These are phyloP conservation scores for Ceratocystis papillata DNA, from an alignment of 2,329 filamentous ascomycete genomes.

Conservation along the genomic window DNA sequence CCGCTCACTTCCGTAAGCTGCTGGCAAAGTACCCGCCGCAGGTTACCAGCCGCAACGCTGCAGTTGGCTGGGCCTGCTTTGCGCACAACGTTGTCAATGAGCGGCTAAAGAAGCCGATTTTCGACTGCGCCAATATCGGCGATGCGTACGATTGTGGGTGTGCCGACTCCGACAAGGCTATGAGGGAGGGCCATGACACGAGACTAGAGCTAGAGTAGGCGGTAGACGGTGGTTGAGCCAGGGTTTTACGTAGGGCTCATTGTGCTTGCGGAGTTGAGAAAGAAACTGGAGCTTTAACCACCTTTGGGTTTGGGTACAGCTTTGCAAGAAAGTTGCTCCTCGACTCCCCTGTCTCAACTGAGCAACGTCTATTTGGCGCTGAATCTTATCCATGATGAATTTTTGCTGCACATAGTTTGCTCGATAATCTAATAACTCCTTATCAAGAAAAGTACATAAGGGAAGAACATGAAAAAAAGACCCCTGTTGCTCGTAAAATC, in stretches of 20 bases:
- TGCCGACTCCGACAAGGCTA: conserved; percentile 49
- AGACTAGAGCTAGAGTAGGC: conserved; percentile 28
- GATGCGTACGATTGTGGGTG: conserved; percentile 64
- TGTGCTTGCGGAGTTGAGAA: too few relatives aligned
- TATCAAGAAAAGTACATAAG: too few relatives aligned
- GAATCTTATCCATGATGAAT: too few relatives aligned
- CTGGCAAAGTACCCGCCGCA: conserved; percentile 54
- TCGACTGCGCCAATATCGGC: conserved; percentile 57
- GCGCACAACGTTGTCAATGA: conserved; percentile 59
- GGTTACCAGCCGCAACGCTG: conserved; percentile 50
- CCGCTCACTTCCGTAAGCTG: conserved; percentile 53
- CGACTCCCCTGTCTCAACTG: too few relatives aligned
- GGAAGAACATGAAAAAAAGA: too few relatives aligned
- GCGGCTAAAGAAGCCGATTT: conserved; percentile 49
- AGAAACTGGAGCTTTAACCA: too few relatives aligned
- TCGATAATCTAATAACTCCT: too few relatives aligned
- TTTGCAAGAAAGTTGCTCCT: too few relatives aligned
- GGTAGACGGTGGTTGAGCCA: not conserved
- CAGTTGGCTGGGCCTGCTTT: conserved; percentile 57
- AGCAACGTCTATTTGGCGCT: too few relatives aligned
- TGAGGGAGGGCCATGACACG: conserved; percentile 29
- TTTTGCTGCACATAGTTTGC: too few relatives aligned
- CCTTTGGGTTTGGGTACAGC: too few relatives aligned
- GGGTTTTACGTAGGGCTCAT: not conserved
- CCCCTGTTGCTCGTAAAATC: too few relatives aligned